A percentile compares a stretch with the other conserved stretches of the same genome.
Evolutionary conservation across 2,329 filamentous ascomycete species (phyloP).

Genomic region (Hypoxylon sp.): DNA sequence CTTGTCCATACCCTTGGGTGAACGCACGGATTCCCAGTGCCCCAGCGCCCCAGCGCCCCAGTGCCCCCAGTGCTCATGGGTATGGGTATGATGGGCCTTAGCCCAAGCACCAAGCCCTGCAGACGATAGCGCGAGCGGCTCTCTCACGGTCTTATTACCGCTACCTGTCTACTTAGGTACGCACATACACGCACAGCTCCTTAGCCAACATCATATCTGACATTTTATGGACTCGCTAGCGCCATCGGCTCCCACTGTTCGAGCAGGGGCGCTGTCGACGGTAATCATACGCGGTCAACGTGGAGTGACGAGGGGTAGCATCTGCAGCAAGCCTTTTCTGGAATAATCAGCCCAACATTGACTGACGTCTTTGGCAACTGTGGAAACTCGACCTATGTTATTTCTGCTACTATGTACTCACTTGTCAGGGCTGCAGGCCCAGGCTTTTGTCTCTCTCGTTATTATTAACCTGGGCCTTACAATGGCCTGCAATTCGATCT

Average conservation of each 20-base stretch:
- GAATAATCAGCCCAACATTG: conserved; percentile 43
- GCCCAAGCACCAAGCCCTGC: conserved; percentile 32
- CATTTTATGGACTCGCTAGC: conserved; percentile 40
- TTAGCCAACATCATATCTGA: conserved; percentile 44
- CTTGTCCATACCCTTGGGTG: conserved; percentile 37
- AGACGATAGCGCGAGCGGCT: conserved; percentile 43
- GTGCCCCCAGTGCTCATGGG: too few species aligned
- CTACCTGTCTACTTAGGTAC: too few species aligned
- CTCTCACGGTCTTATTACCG: conserved; percentile 9
- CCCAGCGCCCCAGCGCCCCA: conserved; percentile 2
- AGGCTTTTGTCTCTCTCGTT: conserved; percentile 37
- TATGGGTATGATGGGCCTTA: background rate
- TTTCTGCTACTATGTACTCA: conserved; percentile 1
- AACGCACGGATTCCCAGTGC: conserved; percentile 27
- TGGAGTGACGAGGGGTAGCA: conserved; percentile 45
- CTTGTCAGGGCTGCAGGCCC: conserved; percentile 1
- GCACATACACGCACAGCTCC: background rate
- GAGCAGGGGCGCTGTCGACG: conserved; percentile 39
- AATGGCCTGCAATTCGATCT: conserved; percentile 32
- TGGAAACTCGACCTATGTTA: conserved; percentile 32
- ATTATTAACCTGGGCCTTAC: conserved; percentile 37
- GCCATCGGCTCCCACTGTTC: conserved; percentile 39
- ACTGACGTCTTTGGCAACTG: conserved; percentile 44
- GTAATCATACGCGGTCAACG: conserved; percentile 44
- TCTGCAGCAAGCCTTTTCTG: conserved; percentile 43